These are phyloP conservation scores for Sanghuangporus sanghuang DNA, from an alignment of 1,284 basidiomycete genomes.

Conservation along the genomic window DNA sequence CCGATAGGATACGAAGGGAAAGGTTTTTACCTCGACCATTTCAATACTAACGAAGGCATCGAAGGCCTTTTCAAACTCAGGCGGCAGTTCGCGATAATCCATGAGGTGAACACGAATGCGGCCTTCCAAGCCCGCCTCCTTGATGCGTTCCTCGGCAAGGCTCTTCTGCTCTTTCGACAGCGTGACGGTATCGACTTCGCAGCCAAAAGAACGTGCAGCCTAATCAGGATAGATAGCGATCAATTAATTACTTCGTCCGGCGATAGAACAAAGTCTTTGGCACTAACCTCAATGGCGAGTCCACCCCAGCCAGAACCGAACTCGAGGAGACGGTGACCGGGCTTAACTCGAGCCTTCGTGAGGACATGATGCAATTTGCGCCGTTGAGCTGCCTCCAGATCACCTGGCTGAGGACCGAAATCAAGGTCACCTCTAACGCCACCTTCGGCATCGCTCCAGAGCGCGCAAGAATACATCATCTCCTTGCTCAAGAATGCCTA, in stretches of 20 bases:
- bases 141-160: constrained; percentile 80
- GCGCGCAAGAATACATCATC: constrained; percentile 91
- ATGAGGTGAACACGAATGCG: constrained; percentile 79
- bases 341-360: constrained; percentile 66
- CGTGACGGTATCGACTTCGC: constrained; percentile 85
- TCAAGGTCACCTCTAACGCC: constrained; percentile 64
- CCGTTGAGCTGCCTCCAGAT: constrained; percentile 77
- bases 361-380: constrained; percentile 81
- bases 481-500: constrained; percentile 80
- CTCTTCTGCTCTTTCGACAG: constrained; percentile 82
- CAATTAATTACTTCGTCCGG: neutral
- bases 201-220: constrained; percentile 66
- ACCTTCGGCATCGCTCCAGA: constrained; percentile 72
- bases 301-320: constrained; percentile 94
- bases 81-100: constrained; percentile 81
- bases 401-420: constrained; percentile 45
- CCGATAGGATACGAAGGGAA: constrained; percentile 19
- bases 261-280: constrained; percentile 4
- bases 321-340: constrained; percentile 79
- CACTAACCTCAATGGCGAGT: constrained; percentile 77
- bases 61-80: constrained; percentile 72
- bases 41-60: constrained; percentile 88
- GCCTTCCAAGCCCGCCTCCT: constrained; percentile 62
- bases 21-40: constrained; percentile 74
- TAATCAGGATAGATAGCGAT: constrained; percentile 23